Evolutionary conservation across 495 filamentous ascomycete genomes (phyloP), one percentile per base, ranked within the genome.

Genomic region (Penicillium ucsense): DNA sequence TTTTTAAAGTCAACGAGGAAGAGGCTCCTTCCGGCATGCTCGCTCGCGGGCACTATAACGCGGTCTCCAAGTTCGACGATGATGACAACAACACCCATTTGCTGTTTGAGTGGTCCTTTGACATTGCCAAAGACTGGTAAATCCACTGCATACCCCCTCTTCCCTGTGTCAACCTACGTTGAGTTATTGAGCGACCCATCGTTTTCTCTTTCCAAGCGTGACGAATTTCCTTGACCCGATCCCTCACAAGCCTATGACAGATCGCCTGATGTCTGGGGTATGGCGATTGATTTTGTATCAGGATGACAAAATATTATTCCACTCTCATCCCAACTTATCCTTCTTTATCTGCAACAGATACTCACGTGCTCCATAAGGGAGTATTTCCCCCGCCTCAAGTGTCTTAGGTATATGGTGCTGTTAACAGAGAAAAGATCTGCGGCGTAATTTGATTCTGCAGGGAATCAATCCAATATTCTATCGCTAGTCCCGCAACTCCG

Each of bases 101-200:
- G 35, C 68, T 81, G 56, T 97, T 98, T 67, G 82, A 90, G 47
- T 98, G 92, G 92, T 75, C 79, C 42, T 96, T 98, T 56, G 84
- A 95, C 55, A 95, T 98, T 60, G 76, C 80, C 64, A 98, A 96
- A 76, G 86, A 91, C 61, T 97, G 92, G 94, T 70, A 59, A 48
- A 43, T 41, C 47, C 41, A 27, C 9, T 41, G 35, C 9, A 10
- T 37, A 11, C 28, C 11, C 43, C 43, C 35, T 11, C 33, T 31
- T 35, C 42, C 40, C 42, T 52, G 40, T 35, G 50, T 38, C 48
- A 43, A 42, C 37, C 49, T 49, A 48, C 47, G 52, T 56, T 56
- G 43, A 56, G 47, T 60, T 64, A 50, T 52, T 57, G 53, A 64
- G 61, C 58, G 59, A 53, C 47, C 46, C 49, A 51, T 61, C 62